phyloP scores from a whole-genome alignment of 2,329 filamentous ascomycete species.

The Colletotrichum tanaceti region DNA sequence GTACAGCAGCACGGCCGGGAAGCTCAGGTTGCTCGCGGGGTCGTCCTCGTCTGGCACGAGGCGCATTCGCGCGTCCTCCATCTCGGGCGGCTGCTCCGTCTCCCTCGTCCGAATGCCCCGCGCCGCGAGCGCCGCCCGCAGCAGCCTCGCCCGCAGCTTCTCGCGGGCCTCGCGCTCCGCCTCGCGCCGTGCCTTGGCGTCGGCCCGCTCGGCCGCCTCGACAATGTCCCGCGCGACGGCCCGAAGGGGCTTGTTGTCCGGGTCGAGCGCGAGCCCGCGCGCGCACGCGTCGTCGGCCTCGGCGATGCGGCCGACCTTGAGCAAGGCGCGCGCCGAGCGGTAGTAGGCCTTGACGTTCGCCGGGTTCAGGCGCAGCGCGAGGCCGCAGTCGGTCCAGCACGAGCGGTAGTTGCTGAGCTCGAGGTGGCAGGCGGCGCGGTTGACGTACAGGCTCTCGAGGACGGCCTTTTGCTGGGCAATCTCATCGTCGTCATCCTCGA shows the following conservation, averaged over 20 bases:
- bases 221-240: slow-evolving; percentile 72
- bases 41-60: slow-evolving; percentile 80
- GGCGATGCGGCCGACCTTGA: slow-evolving; percentile 79
- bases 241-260: slow-evolving; percentile 74
- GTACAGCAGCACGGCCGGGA: slow-evolving; percentile 88
- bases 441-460: slow-evolving; percentile 83
- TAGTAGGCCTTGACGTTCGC: slow-evolving; percentile 91
- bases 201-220: slow-evolving; percentile 65
- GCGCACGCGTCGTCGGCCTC: slow-evolving; percentile 86
- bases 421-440: slow-evolving; percentile 90
- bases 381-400: slow-evolving; percentile 85
- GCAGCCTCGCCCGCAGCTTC: slow-evolving; percentile 67
- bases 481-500: slow-evolving; percentile 68
- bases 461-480: slow-evolving; percentile 69
- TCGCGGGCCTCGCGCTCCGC: slow-evolving; percentile 65
- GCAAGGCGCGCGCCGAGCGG: slow-evolving; percentile 80
- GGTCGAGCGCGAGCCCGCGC: slow-evolving; percentile 79
- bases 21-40: slow-evolving; percentile 75
- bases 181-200: slow-evolving; percentile 66
- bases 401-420: slow-evolving; percentile 89
- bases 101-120: slow-evolving; percentile 76
- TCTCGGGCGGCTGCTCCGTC: slow-evolving; percentile 81
- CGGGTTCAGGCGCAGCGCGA: slow-evolving; percentile 81
- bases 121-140: slow-evolving; percentile 74
- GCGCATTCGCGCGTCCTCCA: slow-evolving; percentile 82